phyloP scores from a whole-genome alignment of 2,329 filamentous ascomycete genomes.

The Pestalotiopsis sp. region DNA sequence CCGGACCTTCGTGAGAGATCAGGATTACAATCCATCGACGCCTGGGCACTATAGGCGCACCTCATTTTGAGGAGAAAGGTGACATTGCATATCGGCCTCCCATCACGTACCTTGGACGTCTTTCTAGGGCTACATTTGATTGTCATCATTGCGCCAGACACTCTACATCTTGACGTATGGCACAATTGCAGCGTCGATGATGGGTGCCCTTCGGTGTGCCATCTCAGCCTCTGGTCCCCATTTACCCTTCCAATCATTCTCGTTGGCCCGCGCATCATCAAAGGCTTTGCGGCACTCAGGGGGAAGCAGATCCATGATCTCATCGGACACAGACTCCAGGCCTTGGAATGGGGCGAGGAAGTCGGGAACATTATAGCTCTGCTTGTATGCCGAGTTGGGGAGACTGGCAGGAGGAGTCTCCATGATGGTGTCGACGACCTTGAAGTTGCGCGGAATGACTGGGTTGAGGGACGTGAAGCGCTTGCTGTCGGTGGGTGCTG shows the following conservation, averaged over 20 bases:
- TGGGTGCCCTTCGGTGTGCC: constrained; percentile 51
- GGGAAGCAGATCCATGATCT: constrained; percentile 68
- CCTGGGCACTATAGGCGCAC: background rate
- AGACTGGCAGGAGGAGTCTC: constrained; percentile 54
- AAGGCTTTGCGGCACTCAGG: constrained; percentile 75
- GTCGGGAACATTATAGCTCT: constrained; percentile 41
- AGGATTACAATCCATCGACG: background rate
- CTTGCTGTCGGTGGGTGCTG: constrained; percentile 29
- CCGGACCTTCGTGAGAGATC: background rate
- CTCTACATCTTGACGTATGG: constrained; percentile 51
- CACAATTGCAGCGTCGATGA: constrained; percentile 68
- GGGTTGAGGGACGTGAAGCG: constrained; percentile 51
- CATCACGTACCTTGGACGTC: background rate
- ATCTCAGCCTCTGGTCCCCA: constrained; percentile 73
- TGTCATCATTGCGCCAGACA: background rate
- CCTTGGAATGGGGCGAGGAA: constrained; percentile 61
- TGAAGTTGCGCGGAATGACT: constrained; percentile 58
- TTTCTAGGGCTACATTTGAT: background rate
- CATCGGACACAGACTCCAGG: constrained; percentile 64
- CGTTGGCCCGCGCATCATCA: constrained; percentile 64
- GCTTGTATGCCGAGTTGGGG: constrained; percentile 46
- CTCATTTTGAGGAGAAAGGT: background rate
- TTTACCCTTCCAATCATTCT: constrained; percentile 71
- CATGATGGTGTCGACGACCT: constrained; percentile 57
- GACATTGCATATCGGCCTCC: background rate